phyloP scores from a whole-genome alignment of 2,329 filamentous ascomycete genomes.

The Fusarium sp. region DNA sequence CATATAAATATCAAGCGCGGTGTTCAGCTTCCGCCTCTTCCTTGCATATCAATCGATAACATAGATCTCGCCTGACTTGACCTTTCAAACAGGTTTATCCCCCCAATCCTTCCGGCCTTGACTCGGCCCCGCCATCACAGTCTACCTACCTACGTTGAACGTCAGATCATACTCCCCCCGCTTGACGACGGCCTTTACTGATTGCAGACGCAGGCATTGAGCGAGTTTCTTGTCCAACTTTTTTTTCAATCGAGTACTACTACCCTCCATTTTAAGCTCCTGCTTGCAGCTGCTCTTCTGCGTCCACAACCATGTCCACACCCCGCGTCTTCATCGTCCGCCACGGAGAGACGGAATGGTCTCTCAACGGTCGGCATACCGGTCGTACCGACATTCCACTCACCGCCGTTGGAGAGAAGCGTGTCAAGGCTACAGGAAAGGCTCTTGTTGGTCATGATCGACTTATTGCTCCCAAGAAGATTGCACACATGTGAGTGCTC shows the following conservation, averaged over 20 bases:
- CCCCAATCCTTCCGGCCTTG: background rate
- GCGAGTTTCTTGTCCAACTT: background rate
- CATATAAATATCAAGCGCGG: background rate
- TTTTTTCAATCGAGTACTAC: background rate
- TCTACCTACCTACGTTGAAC: background rate
- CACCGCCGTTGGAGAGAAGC: constrained; percentile 80
- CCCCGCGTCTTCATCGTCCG: constrained; percentile 83
- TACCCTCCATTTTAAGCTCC: background rate
- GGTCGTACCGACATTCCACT: constrained; percentile 85
- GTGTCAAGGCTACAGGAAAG: constrained; percentile 77
- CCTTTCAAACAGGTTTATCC: background rate
- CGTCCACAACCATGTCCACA: constrained; percentile 49
- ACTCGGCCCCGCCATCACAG: constrained; percentile 14
- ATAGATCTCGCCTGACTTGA: background rate
- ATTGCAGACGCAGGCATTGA: background rate
- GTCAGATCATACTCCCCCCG: constrained; percentile 27
- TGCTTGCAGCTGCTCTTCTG: no score
- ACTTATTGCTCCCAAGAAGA: constrained; percentile 80
- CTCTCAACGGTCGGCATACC: constrained; percentile 83
- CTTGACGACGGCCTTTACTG: background rate
- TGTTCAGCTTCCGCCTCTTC: background rate
- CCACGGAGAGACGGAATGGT: constrained; percentile 97
- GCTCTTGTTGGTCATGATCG: constrained; percentile 85
- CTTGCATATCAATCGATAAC: background rate
- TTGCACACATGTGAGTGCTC: constrained; percentile 75